These are phyloP conservation scores for Globisporangium perplexum DNA, from an alignment of 352 stramenopile species.

Conservation along the genomic window DNA sequence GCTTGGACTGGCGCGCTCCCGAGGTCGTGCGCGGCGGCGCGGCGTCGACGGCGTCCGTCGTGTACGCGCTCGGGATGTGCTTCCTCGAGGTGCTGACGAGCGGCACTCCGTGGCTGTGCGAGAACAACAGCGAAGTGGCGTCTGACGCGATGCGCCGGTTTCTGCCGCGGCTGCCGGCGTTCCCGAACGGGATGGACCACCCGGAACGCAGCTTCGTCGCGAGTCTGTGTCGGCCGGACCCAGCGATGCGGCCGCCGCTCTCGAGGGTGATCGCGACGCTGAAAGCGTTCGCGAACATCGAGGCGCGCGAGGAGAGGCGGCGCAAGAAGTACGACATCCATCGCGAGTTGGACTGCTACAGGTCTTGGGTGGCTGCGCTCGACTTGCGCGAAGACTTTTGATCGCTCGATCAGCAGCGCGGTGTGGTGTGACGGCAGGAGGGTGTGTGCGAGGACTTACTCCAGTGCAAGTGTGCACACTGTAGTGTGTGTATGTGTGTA, in stretches of 20 bases:
- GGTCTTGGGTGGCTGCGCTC: background rate
- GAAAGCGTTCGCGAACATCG: background rate
- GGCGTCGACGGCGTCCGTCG: background rate
- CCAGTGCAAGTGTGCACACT: no score
- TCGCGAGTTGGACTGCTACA: background rate
- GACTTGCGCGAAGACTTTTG: background rate
- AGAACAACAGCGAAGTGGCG: background rate
- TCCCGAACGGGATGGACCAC: background rate
- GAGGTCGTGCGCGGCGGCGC: background rate
- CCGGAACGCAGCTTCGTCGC: background rate
- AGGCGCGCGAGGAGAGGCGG: background rate
- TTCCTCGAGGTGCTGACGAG: background rate
- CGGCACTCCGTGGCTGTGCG: background rate
- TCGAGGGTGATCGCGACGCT: background rate
- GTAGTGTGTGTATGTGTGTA: no score
- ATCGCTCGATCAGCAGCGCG: no score
- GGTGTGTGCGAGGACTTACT: no score
- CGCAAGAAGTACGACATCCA: no score
- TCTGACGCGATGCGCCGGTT: background rate
- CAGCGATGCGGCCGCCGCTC: background rate
- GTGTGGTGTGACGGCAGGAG: no score
- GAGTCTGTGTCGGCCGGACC: background rate
- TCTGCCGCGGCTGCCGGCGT: background rate
- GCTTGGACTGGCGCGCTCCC: constrained; percentile 2
- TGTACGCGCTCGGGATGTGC: constrained; percentile 3